Conservation (phyloP, 257 asterid genomes). For the Solanum chiquidenum region DNA sequence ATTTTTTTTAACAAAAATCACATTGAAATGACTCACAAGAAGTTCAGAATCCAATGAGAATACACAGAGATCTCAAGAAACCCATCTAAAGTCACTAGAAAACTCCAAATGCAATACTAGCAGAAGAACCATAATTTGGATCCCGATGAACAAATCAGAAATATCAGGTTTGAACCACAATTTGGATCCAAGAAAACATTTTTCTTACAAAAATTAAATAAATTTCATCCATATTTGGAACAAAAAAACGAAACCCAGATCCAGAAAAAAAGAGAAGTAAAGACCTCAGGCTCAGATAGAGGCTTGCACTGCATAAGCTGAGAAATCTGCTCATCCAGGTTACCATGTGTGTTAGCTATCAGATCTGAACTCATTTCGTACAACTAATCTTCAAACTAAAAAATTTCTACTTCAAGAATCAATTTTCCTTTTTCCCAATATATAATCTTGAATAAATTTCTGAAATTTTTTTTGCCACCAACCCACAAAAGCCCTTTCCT, state of each 20-base stretch:
- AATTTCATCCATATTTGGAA: neutral
- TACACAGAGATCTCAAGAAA: neutral
- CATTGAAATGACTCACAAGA: neutral
- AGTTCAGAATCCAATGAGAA: neutral
- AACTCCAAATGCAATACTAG: neutral
- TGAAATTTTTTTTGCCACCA: neutral
- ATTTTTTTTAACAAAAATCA: neutral
- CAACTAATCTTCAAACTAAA: neutral
- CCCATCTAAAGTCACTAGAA: neutral
- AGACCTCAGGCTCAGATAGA: conserved; percentile 77
- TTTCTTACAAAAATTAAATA: neutral
- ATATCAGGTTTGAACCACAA: neutral
- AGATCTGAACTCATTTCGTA: conserved; percentile 76
- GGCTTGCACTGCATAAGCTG: conserved; percentile 99
- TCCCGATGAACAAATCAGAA: neutral
- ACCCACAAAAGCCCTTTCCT: neutral
- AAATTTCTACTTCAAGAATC: neutral
- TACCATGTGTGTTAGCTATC: conserved; percentile 67
- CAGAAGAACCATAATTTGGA: neutral
- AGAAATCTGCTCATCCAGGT: conserved; percentile 83
- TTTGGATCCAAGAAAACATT: neutral
- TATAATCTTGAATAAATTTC: neutral
- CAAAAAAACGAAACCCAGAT: conserved; percentile 13
- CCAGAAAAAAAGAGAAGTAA: conserved; percentile 2
- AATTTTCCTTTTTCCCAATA: neutral